Percentiles rank a stretch among this genome's conserved stretches.
Evolutionary conservation across 768 basidiomycete genomes (phyloP).

Genomic region (Suillus spraguei): DNA sequence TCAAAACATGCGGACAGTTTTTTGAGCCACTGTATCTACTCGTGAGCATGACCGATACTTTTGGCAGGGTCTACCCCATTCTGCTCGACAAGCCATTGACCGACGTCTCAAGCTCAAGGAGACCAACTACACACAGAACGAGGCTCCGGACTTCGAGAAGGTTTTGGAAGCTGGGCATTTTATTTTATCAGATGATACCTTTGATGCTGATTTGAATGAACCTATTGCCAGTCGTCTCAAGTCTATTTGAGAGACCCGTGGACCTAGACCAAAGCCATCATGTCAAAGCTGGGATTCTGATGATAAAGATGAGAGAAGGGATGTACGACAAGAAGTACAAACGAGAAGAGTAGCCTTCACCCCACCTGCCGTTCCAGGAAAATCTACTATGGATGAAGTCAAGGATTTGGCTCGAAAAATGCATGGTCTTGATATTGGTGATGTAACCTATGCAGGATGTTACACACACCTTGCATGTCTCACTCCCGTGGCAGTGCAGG

Average conservation of each 20-base stretch:
- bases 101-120: too few species aligned
- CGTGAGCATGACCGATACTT: slow-evolving; percentile 7
- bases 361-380: background rate
- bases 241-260: too few species aligned
- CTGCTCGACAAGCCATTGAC: too few species aligned
- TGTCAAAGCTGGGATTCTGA: background rate
- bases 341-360: background rate
- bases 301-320: background rate
- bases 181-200: too few species aligned
- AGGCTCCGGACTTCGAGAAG: too few species aligned
- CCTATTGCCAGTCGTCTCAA: too few species aligned
- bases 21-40: too few species aligned
- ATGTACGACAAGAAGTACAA: background rate
- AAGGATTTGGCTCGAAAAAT: background rate
- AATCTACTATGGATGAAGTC: background rate
- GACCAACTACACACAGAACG: rapidly evolving
- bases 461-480: background rate
- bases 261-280: rapidly evolving
- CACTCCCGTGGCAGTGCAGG: background rate
- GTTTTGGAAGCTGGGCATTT: too few species aligned
- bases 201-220: too few species aligned
- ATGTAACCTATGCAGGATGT: background rate
- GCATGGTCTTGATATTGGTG: background rate
- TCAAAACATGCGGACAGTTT: too few species aligned
- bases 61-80: background rate